A percentile compares a stretch with the other conserved stretches of the same genome.
Conservation (phyloP, 2,329 filamentous ascomycete species). For the Exophiala oligosperma region DNA sequence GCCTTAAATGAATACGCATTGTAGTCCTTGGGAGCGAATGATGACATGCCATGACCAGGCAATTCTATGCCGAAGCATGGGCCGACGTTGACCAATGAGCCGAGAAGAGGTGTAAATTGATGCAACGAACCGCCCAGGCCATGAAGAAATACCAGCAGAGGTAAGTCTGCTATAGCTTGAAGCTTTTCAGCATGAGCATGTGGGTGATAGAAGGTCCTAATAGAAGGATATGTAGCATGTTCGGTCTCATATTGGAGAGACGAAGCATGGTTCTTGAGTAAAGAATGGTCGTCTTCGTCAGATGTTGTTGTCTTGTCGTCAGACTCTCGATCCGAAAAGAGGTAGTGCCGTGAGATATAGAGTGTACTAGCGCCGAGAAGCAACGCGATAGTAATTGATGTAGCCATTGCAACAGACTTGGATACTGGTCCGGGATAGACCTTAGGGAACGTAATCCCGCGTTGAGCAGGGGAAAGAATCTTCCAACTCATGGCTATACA, state of each 20-base stretch:
- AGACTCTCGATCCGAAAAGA: neutral
- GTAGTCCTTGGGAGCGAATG: conserved; percentile 69
- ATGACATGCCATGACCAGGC: conserved; percentile 82
- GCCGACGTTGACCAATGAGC: conserved; percentile 77
- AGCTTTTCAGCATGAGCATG: conserved; percentile 83
- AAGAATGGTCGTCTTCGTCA: conserved; percentile 66
- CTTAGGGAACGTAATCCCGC: neutral
- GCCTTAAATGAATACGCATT: conserved; percentile 77
- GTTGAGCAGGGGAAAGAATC: neutral
- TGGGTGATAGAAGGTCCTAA: conserved; percentile 80
- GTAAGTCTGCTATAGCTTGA: conserved; percentile 68
- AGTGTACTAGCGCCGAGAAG: conserved; percentile 14
- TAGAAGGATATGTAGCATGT: conserved; percentile 66
- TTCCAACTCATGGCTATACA: conserved; percentile 4
- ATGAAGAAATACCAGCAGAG: conserved; percentile 86
- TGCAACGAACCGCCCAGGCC: conserved; percentile 89
- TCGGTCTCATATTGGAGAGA: conserved; percentile 72
- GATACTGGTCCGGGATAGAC: neutral
- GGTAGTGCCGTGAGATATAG: conserved; percentile 7
- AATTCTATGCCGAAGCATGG: conserved; percentile 87
- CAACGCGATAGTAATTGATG: conserved; percentile 7
- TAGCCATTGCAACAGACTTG: conserved; percentile 7
- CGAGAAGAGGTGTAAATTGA: conserved; percentile 80
- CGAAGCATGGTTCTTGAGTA: conserved; percentile 74
- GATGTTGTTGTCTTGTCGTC: neutral